Base-by-base conservation (phyloP, 129 eudicot species). In the Escallonia rubra region DNA sequence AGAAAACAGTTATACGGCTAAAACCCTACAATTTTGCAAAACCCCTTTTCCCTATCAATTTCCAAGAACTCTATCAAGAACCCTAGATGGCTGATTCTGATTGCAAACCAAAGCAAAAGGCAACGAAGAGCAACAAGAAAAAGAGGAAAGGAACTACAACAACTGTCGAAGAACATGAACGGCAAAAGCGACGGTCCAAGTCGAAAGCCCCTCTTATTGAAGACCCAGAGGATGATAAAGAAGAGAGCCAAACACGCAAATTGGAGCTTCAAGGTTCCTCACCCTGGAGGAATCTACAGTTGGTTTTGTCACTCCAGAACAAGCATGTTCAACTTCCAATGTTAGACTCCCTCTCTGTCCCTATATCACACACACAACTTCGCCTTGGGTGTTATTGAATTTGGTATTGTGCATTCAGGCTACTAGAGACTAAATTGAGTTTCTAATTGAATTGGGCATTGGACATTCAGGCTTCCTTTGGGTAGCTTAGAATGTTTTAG, bases 261-360 rank as follows among this genome's bases (percentile, higher is more conserved):
- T 80, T 57, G 13, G 61, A 62, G 11, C 49, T 66, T 50, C 34
- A 23, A 23, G 34, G 34, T 0, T 23, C 34, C 34, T 23, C 34
- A 23, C 86, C 88, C 9, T 92, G 96, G 96, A 86, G 66, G 59
- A 88, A 88, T 78, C 65, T 92, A 69, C 87, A 88, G 71, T 59
- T 92, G 42, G 53, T 86, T 64, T 67, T 92, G 38, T 83, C 86
- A 4, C 68, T 92, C 7, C 81, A 83, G 68, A 83, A 79, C 71
- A 83, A 79, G 41, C 41, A 71, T 63, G 51, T 79, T 43, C 76
- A 66, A 69, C 15, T 60, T 59, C 68, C 48, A 67, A 76, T 72
- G 96, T 87, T 64, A 57, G 86, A 34, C 3, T 55, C 45, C 44
- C 14, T 69, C 34, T 44, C 14, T 13, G 13, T 62, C n/a, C 59